Evolutionary conservation across 495 filamentous ascomycete species (phyloP).

Genomic region (Neurospora tetrasperma): DNA sequence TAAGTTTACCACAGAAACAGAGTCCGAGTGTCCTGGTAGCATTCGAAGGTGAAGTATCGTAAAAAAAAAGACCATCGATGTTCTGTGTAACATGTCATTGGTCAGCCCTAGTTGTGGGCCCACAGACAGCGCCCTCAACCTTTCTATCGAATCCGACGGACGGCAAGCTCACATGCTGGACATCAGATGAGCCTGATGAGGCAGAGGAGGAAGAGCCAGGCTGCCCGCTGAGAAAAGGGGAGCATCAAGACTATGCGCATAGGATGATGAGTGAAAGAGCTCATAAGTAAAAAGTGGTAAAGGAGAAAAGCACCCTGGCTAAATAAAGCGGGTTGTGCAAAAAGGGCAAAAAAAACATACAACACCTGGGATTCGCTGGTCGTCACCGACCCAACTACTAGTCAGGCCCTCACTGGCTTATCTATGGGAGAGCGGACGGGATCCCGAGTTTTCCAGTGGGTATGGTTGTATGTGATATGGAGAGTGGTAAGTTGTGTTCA

Average conservation of each 20-base stretch:
- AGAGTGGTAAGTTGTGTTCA: background rate
- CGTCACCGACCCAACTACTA: slow-evolving; percentile 38
- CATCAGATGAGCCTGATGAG: too few species aligned
- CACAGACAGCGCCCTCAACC: too few species aligned
- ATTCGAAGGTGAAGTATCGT: background rate
- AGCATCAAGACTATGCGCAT: too few species aligned
- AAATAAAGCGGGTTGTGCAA: too few species aligned
- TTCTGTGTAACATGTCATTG: background rate
- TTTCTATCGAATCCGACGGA: too few species aligned
- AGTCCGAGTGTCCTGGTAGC: background rate
- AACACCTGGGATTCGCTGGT: slow-evolving; percentile 34
- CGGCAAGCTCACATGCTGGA: too few species aligned
- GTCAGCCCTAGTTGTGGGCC: background rate
- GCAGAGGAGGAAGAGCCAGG: too few species aligned
- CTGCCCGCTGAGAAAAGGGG: too few species aligned
- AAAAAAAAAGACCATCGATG: background rate
- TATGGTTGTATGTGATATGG: background rate
- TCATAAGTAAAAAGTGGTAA: too few species aligned
- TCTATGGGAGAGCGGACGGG: slow-evolving; percentile 14
- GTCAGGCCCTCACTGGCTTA: slow-evolving; percentile 25
- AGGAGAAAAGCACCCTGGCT: too few species aligned
- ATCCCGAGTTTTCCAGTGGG: background rate
- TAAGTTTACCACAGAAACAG: background rate
- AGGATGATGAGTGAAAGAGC: too few species aligned
- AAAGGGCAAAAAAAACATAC: slow-evolving; percentile 21